A percentile compares a stretch with the other conserved stretches of the same genome.
phyloP scores from a whole-genome alignment of 352 stramenopile species.

The Globisporangium mamillatum region DNA sequence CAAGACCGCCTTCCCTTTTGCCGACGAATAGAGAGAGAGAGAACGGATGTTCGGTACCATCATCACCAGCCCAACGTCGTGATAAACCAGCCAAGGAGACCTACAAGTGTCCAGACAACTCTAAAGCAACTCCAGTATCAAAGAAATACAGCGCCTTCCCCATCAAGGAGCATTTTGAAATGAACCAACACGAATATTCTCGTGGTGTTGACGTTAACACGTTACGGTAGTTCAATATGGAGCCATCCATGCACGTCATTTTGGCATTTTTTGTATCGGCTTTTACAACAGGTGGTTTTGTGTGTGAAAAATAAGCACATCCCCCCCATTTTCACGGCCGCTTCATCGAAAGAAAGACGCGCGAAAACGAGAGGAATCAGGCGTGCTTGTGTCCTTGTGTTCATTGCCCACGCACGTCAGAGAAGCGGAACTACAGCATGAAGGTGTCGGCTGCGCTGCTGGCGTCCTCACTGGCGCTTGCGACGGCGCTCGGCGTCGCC shows the following conservation, averaged over 20 bases:
- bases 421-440: slow-evolving; percentile 2
- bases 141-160: not conserved
- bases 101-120: not conserved
- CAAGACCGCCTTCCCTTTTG: slow-evolving; percentile 24
- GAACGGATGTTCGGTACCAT: not conserved
- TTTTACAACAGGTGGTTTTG: not conserved
- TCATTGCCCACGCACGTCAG: not conserved
- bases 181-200: not conserved
- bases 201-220: not conserved
- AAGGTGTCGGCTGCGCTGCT: slow-evolving; percentile 13
- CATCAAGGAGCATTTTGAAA: not conserved
- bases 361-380: not conserved
- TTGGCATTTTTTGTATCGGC: not conserved
- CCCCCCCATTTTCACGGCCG: slow-evolving; percentile 4
- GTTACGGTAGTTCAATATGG: not conserved
- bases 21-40: slow-evolving; percentile 1
- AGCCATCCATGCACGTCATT: not conserved
- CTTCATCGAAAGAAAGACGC: slow-evolving; percentile 6
- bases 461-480: slow-evolving; percentile 12
- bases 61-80: not conserved
- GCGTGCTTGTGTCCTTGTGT: not conserved
- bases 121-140: not conserved
- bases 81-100: not conserved
- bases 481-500: slow-evolving; percentile 6
- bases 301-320: slow-evolving; percentile 6